Evolutionary conservation across 2,329 filamentous ascomycete species (phyloP), one percentile per base, ranked within the genome.

Genomic region (Periconia sp.): DNA sequence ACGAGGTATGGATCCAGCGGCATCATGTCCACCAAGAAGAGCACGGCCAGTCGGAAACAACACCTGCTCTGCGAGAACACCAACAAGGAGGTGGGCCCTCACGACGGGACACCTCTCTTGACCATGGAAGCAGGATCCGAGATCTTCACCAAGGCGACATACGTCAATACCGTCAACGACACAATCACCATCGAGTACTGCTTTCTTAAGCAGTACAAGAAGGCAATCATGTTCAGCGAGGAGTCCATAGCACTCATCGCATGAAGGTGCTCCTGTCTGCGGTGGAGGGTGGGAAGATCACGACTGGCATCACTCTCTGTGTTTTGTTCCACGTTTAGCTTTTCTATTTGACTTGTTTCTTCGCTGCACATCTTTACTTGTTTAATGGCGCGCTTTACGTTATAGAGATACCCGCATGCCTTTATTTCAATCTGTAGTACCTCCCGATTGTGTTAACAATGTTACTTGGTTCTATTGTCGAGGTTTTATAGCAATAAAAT

Each of bases 101-200:
- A 60, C n/a, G 30, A 15, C 6, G 31, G 35, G 23, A 52, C 49
- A 18, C 19, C 18, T 5, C 41, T 59, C 3, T 51, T 57, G 45
- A 56, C 42, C 9, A 20, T 64, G 23, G 44, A 31, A 9, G 14
- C 54, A 19, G 55, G 46, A 18, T 64, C 61, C 9, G 55, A 33
- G 19, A 49, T 30, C 14, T 65, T 65, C 44, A 14, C 8, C 13
- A 63, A 57, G 45, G 50, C 56, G 13, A 61, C 58, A 20, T 66
- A 60, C 42, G 43, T 68, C 47, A 66, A 66, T 37, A 53, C 49
- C 2, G 20, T 14, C 1, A 52, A 58, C 14, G 23, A 45, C 1
- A 35, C 54, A 2, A 55, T 57, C 37, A 10, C 41, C 2, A 57
- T 68, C 45, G 63, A 68, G 54, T 59, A 54, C 47, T 19, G 55